Evolutionary conservation across 805 yeast species (phyloP).

Genomic region (Starmerella bacillaris): DNA sequence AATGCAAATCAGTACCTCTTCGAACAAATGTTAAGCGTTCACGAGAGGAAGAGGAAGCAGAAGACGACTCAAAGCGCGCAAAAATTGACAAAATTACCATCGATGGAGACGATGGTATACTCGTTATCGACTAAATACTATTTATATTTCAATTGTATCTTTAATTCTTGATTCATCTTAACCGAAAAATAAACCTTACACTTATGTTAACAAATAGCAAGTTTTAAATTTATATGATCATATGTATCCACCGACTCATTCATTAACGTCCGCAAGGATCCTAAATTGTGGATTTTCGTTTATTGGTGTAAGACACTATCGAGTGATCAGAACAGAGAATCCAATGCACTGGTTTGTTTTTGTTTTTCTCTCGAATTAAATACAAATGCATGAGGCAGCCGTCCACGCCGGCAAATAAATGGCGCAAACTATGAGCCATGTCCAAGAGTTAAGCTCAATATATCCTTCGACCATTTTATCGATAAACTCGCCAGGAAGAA

Average conservation of each 20-base stretch:
- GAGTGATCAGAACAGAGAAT: too few species aligned
- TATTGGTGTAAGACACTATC: too few species aligned
- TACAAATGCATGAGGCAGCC: conserved; percentile 10
- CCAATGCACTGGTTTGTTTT: too few species aligned
- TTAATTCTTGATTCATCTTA: too few species aligned
- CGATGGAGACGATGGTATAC: conserved; percentile 2
- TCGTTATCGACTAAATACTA: too few species aligned
- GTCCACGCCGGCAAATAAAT: conserved; percentile 83
- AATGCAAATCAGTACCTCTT: conserved; percentile 17
- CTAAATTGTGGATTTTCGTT: too few species aligned
- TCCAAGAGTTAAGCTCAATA: conserved; percentile 60
- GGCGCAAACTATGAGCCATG: conserved; percentile 55
- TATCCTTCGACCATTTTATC: conserved; percentile 44
- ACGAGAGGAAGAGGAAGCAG: conserved; percentile 9
- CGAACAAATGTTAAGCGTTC: conserved; percentile 12
- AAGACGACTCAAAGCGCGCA: not conserved
- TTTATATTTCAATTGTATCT: too few species aligned
- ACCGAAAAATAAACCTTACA: too few species aligned
- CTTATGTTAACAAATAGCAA: too few species aligned
- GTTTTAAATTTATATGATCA: too few species aligned
- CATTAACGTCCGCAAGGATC: too few species aligned
- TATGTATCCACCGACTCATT: too few species aligned
- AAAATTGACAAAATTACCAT: conserved; percentile 3
- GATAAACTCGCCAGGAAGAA: conserved; percentile 27
- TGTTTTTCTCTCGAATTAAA: not conserved